A percentile compares a stretch with the other conserved stretches of the same genome.
Evolutionary conservation across 2,329 filamentous ascomycete species (phyloP).

Genomic region (Xylaria sp.): DNA sequence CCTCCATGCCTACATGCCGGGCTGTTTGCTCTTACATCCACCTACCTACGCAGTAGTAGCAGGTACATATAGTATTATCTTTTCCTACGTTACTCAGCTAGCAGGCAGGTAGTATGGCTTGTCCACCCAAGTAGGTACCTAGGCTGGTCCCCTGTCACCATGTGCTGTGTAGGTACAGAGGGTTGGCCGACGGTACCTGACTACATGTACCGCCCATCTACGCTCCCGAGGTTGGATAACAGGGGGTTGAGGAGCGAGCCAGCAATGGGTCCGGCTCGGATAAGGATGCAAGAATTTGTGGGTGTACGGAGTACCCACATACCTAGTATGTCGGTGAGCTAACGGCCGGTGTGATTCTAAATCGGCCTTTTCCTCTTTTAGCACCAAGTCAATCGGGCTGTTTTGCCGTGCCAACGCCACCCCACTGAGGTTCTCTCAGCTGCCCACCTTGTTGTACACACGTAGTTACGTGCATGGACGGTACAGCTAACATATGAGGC

Average conservation of each 20-base stretch:
- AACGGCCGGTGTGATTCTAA: conserved; percentile 17
- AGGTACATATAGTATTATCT: too few species aligned
- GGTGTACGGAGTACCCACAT: too few species aligned
- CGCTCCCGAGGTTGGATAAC: conserved; percentile 20
- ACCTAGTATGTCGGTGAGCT: conserved; percentile 11
- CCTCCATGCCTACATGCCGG: background rate
- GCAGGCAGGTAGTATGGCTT: too few species aligned
- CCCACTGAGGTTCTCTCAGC: too few species aligned
- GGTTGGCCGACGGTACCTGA: background rate
- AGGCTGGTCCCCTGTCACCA: conserved; percentile 14
- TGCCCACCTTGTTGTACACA: too few species aligned
- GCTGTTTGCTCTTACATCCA: background rate
- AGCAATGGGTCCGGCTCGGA: conserved; percentile 15
- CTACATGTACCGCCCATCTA: conserved; percentile 1
- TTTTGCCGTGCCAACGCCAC: conserved; percentile 7
- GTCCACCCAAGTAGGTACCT: conserved; percentile 13
- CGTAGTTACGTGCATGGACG: too few species aligned
- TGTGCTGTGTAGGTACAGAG: conserved; percentile 3
- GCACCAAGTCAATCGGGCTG: conserved; percentile 3
- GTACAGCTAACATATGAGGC: too few species aligned
- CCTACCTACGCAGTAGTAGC: background rate
- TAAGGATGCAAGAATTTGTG: conserved; percentile 18
- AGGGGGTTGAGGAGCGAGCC: conserved; percentile 14
- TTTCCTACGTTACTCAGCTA: too few species aligned
- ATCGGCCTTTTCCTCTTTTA: background rate